A percentile compares a stretch with the other conserved stretches of the same genome.
phyloP scores from a whole-genome alignment of 495 filamentous ascomycete genomes.

The Rhypophila decipiens region DNA sequence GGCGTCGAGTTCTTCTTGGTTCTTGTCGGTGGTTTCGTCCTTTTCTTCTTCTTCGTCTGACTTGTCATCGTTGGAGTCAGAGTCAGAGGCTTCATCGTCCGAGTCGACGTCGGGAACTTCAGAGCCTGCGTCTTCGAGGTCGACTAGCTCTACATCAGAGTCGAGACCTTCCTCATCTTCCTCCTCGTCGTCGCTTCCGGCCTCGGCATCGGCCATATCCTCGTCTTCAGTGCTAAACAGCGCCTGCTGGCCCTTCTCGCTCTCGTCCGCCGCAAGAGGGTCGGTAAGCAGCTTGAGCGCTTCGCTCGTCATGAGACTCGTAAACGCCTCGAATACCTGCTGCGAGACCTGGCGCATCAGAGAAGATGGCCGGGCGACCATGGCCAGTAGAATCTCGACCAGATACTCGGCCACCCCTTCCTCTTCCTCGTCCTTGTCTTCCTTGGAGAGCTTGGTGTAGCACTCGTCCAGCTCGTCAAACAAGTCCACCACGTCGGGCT shows the following conservation, averaged over 20 bases:
- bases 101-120: too few relatives aligned
- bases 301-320: conserved; percentile 58
- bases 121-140: conserved; percentile 34
- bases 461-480: conserved; percentile 33
- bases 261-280: conserved; percentile 74
- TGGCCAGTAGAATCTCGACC: conserved; percentile 80
- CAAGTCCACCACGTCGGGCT: conserved; percentile 62
- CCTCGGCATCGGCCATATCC: conserved; percentile 39
- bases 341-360: conserved; percentile 80
- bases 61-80: conserved; percentile 36
- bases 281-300: conserved; percentile 68
- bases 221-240: conserved; percentile 74
- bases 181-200: conserved; percentile 26
- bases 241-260: conserved; percentile 70
- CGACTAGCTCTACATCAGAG: conserved; percentile 38
- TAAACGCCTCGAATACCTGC: conserved; percentile 79
- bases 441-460: conserved; percentile 50
- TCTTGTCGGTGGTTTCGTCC: conserved; percentile 36
- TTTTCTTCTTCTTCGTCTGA: conserved; percentile 21
- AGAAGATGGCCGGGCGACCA: conserved; percentile 78
- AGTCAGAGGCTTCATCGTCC: conserved; percentile 37
- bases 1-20: conserved; percentile 44
- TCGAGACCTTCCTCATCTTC: conserved; percentile 33
- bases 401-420: conserved; percentile 64
- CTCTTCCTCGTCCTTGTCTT: conserved; percentile 24